Base-by-base conservation (phyloP, 768 basidiomycete genomes). In the Daedaleopsis nitida region DNA sequence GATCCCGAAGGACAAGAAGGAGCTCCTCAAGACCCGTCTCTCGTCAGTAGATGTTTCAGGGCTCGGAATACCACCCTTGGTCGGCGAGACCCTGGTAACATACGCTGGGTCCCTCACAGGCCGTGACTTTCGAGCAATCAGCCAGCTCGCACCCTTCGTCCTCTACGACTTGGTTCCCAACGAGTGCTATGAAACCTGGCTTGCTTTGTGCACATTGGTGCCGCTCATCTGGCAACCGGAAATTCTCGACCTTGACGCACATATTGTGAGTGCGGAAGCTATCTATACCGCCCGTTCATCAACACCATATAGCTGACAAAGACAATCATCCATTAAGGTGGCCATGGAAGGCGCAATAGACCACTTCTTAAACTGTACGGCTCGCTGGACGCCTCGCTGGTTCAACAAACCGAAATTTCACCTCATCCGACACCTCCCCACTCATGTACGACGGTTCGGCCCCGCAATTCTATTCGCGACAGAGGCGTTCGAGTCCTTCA, bases 191-290 rank as follows among this genome's bases (percentile, higher is more conserved):
- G 64, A 66, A 12, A 60, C 73, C 0, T 80, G 79, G 80, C 32
- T 72, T 1, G 56, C 75, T 0, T 59, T 81, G 0, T 70, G 17
- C 1, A 68, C 59, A 9, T 65, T 82, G 4, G 62, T 76, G 0
- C 70, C 76, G 1, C 65, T 81, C 0, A 63, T 80, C 0, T 82
- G 75, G 74, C 76, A 80, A 59, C 77, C 80, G 0, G 42, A 60
- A 3, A 81, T 82, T 32, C 62, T 14, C 1, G 24, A 61, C 32
- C 1, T 61, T 1, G 11, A 34, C 11, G 35, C 10, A 4, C 72
- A 80, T 60, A 11, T 75, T 17, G 77, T 80, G 64, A 21, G 70
- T 65, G 37, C 14, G n/a, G n/a, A n/a, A n/a, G n/a, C n/a, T n/a
- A n/a, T n/a, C n/a, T n/a, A n/a, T n/a, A n/a, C n/a, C n/a, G n/a